Base-by-base conservation (phyloP, 768 basidiomycete genomes). In the Pleurotus platypus region DNA sequence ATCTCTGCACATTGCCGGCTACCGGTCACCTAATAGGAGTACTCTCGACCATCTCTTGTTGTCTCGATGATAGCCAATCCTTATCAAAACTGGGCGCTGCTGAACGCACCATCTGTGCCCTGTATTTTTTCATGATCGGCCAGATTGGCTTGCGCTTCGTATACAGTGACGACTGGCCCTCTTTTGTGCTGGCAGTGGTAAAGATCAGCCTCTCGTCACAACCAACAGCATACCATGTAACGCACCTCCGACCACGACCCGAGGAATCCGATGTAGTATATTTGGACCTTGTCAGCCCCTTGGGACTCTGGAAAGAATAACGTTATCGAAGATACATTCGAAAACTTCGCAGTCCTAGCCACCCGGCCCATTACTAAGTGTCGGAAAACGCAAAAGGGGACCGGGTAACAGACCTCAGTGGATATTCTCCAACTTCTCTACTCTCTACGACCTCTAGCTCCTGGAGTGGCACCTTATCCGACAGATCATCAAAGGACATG, bases 81-180 rank as follows among this genome's bases (percentile, higher is more conserved):
- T 35, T 35, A 40, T 40, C 22, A 54, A 42, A 54, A 39, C 46
- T 78, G 78, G 5, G 83, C 76, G 38, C 75, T 67, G 58, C 70
- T 82, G 61, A 83, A 75, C 58, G 75, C 77, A 7, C 85, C 84
- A 37, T 86, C 85, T 46, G 81, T 86, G n/a, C 92, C 91, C 64
- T 84, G 85, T 48, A 93, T 89, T 72, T 92, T 93, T 59, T 85
- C 79, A 62, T 96, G 94, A 67, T 96, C 94, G 1, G 92, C 89
- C 27, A 89, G 74, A 61, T 93, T 94, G 7, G 94, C 90, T 61
- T 90, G 88, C 0, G 89, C 73, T 70, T 97, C 94, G 63, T 96
- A 97, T 11, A 96, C 85, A 0, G 92, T 87, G 56, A 95, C 81
- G 39, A 92, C 79, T 1, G 94, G 91, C 58, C 86, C 82, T 49